A percentile compares a stretch with the other conserved stretches of the same genome.
phyloP scores from a whole-genome alignment of 306 rosid species.

The Astragalus membranaceus region DNA sequence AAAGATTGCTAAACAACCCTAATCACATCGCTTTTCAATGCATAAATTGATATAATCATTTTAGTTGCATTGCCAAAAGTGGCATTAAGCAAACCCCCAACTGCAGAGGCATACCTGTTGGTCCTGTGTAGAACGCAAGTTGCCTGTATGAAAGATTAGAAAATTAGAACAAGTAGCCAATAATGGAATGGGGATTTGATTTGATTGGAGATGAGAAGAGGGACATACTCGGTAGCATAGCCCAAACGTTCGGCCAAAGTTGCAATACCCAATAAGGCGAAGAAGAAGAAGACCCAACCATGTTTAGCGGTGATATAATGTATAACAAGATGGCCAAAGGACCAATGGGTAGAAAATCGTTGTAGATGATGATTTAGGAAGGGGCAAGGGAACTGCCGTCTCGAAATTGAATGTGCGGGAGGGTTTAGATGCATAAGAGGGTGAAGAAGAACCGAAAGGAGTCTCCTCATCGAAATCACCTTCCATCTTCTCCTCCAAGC shows the following conservation, averaged over 20 bases:
- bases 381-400: constrained; percentile 15
- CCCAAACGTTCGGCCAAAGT: constrained; percentile 93
- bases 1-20: constrained; percentile 94
- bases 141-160: constrained; percentile 47
- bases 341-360: constrained; percentile 71
- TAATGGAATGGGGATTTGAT: too few species aligned
- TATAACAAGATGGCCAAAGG: constrained; percentile 67
- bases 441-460: constrained; percentile 37
- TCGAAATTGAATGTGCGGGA: constrained; percentile 44
- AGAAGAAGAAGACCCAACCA: constrained; percentile 87
- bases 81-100: constrained; percentile 91
- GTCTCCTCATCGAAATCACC: constrained; percentile 39
- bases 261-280: constrained; percentile 70
- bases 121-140: constrained; percentile 87
- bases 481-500: constrained; percentile 13
- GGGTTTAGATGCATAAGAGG: constrained; percentile 24
- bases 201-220: background rate
- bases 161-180: too few species aligned
- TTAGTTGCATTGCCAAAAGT: constrained; percentile 91
- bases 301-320: constrained; percentile 58
- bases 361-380: constrained; percentile 37
- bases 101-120: constrained; percentile 80
- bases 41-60: constrained; percentile 85
- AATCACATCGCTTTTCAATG: constrained; percentile 77
- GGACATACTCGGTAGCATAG: constrained; percentile 73